Base-by-base conservation (phyloP, 805 yeast genomes). In the Suhomyces sp. region DNA sequence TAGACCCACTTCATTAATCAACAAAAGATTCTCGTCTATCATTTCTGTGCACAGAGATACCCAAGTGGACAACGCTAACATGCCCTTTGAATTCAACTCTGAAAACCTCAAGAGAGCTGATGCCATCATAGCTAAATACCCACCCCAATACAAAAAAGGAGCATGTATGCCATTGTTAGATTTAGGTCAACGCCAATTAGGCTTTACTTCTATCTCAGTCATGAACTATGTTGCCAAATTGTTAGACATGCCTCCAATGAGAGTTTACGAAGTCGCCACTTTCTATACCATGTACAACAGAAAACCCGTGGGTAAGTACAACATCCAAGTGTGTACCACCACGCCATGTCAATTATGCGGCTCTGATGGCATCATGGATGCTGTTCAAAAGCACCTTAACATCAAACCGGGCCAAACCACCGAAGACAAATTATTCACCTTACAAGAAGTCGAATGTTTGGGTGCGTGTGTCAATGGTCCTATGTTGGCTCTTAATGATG, bases 401-500 rank as follows among this genome's bases (percentile, higher is more conserved):
- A 74, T 87, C 65, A 77, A 82, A 66, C 89, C 91, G 7, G 94
- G 94, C 55, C 84, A 88, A 67, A 88, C 92, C 48, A 86, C 93
- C 29, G 64, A 72, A 12, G 96, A 89, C 72, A 83, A 83, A 35
- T 70, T 85, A 58, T 89, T 89, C 77, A 87, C 96, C 15, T 73
- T 89, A 56, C 89, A 87, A 62, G 96, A 89, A 69, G 96, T 89
- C 56, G 96, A 89, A 73, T 89, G 96, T 72, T 81, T 88, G 47
- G 96, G 96, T 53, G 96, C 96, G 3, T 89, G 96, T 77, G 91
- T 89, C 47, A 89, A 89, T 68, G 96, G 88, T 6, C 96, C 96
- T 49, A 89, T 89, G 89, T 76, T 89, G 50, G 96, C 89, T 55
- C 73, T 89, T 49, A 88, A 87, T 69, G 96, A 89, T 71, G 91